A percentile compares a stretch with the other conserved stretches of the same genome.
These are phyloP conservation scores for Aspergillus thermomutatus DNA, from an alignment of 2,329 filamentous ascomycete genomes.

Conservation along the genomic window DNA sequence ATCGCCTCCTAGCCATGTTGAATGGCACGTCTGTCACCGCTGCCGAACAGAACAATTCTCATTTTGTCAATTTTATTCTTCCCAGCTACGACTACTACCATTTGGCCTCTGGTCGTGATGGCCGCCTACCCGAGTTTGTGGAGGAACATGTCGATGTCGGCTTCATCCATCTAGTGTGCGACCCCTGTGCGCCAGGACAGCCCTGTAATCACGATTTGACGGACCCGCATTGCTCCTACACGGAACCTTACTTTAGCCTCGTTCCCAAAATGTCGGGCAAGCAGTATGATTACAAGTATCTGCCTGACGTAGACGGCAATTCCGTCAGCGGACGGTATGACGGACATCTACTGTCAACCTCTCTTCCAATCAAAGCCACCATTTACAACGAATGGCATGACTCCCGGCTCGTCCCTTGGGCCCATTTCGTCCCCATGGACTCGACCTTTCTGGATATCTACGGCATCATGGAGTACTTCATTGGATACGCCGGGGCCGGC, in stretches of 20 bases:
- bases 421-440: conserved; percentile 78
- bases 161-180: conserved; percentile 46
- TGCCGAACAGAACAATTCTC: conserved; percentile 45
- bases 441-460: conserved; percentile 70
- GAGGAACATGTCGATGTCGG: conserved; percentile 38
- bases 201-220: too few relatives aligned
- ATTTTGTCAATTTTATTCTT: conserved; percentile 27
- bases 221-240: conserved; percentile 44
- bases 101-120: conserved; percentile 25
- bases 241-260: conserved; percentile 39
- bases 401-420: conserved; percentile 68
- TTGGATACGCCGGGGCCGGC: conserved; percentile 52
- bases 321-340: conserved; percentile 67
- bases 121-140: conserved; percentile 40
- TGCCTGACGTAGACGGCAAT: conserved; percentile 75
- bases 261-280: conserved; percentile 29
- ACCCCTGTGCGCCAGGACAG: conserved; percentile 29
- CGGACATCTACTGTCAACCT: conserved; percentile 66
- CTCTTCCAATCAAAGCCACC: conserved; percentile 72
- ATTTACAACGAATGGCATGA: conserved; percentile 82
- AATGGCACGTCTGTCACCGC: conserved; percentile 59
- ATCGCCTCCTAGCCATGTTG: conserved; percentile 71
- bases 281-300: conserved; percentile 59
- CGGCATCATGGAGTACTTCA: conserved; percentile 70
- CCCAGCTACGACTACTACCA: conserved; percentile 43